phyloP scores from a whole-genome alignment of 495 filamentous ascomycete species.

The Penicillium maclennaniae region DNA sequence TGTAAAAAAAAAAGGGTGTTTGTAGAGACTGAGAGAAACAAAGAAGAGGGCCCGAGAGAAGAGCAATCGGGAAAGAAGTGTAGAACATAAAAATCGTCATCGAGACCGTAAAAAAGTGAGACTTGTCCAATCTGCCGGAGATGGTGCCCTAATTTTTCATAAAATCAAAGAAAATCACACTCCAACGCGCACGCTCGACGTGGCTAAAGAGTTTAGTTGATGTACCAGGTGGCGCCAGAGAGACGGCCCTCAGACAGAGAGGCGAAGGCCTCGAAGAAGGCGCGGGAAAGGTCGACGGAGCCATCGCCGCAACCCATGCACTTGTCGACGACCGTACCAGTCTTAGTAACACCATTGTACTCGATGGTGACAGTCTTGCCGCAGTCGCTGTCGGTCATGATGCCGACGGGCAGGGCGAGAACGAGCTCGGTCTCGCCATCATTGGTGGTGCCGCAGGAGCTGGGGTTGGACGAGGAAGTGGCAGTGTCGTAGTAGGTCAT shows the following conservation, averaged over 20 bases:
- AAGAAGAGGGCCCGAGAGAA: background rate
- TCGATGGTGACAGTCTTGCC: constrained; percentile 61
- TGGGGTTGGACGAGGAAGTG: constrained; percentile 30
- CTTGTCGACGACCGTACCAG: constrained; percentile 64
- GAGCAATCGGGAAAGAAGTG: background rate
- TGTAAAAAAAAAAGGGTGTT: background rate
- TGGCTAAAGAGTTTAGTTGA: constrained; percentile 24
- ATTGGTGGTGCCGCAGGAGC: constrained; percentile 45
- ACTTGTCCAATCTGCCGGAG: constrained; percentile 26
- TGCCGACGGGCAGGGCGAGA: constrained; percentile 40
- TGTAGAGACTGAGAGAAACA: background rate
- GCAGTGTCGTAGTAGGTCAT: constrained; percentile 49
- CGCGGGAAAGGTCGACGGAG: constrained; percentile 46
- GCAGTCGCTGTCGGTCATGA: constrained; percentile 63
- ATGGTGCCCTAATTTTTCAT: constrained; percentile 6
- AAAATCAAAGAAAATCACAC: constrained; percentile 1
- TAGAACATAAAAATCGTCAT: constrained; percentile 8
- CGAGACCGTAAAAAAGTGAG: constrained; percentile 7
- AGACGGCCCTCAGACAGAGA: constrained; percentile 28
- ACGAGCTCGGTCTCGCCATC: constrained; percentile 40
- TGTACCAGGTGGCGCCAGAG: constrained; percentile 33
- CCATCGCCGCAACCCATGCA: constrained; percentile 61
- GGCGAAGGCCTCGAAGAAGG: constrained; percentile 38
- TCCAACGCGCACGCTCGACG: constrained; percentile 20
- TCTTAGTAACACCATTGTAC: constrained; percentile 50